A percentile compares a stretch with the other conserved stretches of the same genome.
These are phyloP conservation scores for Amanita phalloides DNA, from an alignment of 768 basidiomycete genomes.

Conservation along the genomic window DNA sequence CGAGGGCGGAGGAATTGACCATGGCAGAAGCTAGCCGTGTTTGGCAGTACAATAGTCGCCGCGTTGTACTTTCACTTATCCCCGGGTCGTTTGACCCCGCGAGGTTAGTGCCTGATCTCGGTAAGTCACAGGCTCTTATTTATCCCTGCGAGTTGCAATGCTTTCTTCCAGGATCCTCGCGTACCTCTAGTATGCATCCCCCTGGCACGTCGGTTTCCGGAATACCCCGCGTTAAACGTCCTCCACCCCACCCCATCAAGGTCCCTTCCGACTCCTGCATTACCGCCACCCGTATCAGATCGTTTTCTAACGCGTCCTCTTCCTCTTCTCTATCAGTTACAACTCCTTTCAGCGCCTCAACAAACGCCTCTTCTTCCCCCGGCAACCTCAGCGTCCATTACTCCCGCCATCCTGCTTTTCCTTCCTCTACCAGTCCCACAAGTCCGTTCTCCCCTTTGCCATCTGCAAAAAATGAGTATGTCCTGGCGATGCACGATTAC, in stretches of 20 bases:
- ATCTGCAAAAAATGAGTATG: constrained; percentile 46
- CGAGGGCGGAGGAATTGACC: constrained; percentile 15
- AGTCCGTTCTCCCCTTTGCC: constrained; percentile 29
- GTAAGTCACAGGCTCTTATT: background rate
- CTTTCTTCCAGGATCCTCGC: background rate
- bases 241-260: constrained; percentile 14
- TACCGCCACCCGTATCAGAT: constrained; percentile 31
- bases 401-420: constrained; percentile 13
- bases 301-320: constrained; percentile 44
- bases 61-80: no score
- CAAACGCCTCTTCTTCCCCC: constrained; percentile 28
- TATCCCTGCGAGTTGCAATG: background rate
- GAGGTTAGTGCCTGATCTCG: background rate
- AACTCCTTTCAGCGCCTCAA: constrained; percentile 24
- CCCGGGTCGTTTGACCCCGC: background rate
- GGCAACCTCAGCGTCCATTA: constrained; percentile 38
- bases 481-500: constrained; percentile 91
- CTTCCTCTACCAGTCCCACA: constrained; percentile 26
- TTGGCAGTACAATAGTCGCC: background rate
- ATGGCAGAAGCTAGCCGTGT: constrained; percentile 1
- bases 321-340: constrained; percentile 45
- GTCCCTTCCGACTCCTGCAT: constrained; percentile 9
- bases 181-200: constrained; percentile 29
- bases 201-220: constrained; percentile 18
- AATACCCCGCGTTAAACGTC: constrained; percentile 17